phyloP scores from a whole-genome alignment of 2,329 filamentous ascomycete genomes.

The Ophiostoma fasciatum region DNA sequence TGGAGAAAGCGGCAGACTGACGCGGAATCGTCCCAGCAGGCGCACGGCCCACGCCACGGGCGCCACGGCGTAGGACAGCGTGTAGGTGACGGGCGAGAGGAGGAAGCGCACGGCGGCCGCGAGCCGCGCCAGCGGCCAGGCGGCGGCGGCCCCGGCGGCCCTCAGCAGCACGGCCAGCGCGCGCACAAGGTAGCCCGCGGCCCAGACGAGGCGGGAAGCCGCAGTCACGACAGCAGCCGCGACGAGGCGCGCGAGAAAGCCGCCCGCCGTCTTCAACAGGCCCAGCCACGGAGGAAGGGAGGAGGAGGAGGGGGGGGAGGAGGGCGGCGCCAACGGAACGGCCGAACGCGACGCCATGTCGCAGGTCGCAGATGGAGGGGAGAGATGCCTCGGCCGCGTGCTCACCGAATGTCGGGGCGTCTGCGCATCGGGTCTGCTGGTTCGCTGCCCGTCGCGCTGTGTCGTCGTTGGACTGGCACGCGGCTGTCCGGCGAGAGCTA shows the following conservation, averaged over 20 bases:
- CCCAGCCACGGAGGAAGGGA: slow-evolving; percentile 1
- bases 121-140: slow-evolving; percentile 12
- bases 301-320: too few relatives aligned
- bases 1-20: slow-evolving; percentile 12
- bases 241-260: background rate
- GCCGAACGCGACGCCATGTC: too few relatives aligned
- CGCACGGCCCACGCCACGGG: slow-evolving; percentile 17
- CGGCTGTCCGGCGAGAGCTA: too few relatives aligned
- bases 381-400: too few relatives aligned
- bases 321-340: too few relatives aligned
- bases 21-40: slow-evolving; percentile 19
- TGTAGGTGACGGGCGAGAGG: slow-evolving; percentile 23
- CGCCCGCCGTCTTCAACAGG: slow-evolving; percentile 4
- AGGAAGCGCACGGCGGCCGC: slow-evolving; percentile 17
- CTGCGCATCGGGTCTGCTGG: too few relatives aligned
- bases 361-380: too few relatives aligned
- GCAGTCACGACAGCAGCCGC: background rate
- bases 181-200: background rate
- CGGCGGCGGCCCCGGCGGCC: background rate
- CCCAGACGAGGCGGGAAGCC: slow-evolving; percentile 1
- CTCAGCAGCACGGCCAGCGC: slow-evolving; percentile 5
- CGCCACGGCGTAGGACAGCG: slow-evolving; percentile 16
- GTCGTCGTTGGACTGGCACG: too few relatives aligned
- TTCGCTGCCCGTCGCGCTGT: too few relatives aligned
- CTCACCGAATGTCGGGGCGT: too few relatives aligned